Evolutionary conservation across 2,329 filamentous ascomycete species (phyloP), one percentile per base, ranked within the genome.

Genomic region (Colletotrichum orchidophilum): DNA sequence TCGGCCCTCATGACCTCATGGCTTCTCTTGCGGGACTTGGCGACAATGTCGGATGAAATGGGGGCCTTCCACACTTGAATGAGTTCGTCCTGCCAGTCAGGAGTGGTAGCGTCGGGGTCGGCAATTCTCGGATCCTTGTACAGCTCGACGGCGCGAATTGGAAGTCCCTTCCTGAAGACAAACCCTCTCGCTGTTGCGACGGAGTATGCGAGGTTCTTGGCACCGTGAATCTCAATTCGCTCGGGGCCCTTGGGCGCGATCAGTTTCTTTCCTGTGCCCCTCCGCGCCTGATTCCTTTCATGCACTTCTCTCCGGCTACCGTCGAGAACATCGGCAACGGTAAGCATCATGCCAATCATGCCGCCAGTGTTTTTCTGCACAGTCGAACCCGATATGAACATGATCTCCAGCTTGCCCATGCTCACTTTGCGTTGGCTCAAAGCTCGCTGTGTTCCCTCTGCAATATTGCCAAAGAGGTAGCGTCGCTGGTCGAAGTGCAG

Each of bases 1-100:
- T 61, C 70, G 15, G 66, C 60, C 13, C 54, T 57, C 70, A 72
- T 72, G 5, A 65, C 61, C 54, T 70, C 70, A 50, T 79, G 79
- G 55, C 77, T 80, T 39, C 81, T 82, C 75, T 83, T 84, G 50
- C 80, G 75, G 3, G 69, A 63, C 52, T 53, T 55, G 74, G 70
- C 42, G 67, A 24, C 12, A 15, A 77, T 76, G 82, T 83, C 66
- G 21, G 52, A 31, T 66, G 78, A 81, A 49, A 93, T 81, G 0
- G 93, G 88, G 77, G 98, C 86, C 55, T 94, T 92, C 96, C 96
- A 98, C 1, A 98, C 93, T 69, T 91, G 90, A 66, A 98, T 90
- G 73, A 92, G 91, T 12, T 89, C 85, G 79, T 98, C 96, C 69
- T 89, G 81, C 88, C 90, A 97, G 60, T 94, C 91, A 0, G 95